phyloP scores from a whole-genome alignment of 768 basidiomycete species.

The Suillus americanus region DNA sequence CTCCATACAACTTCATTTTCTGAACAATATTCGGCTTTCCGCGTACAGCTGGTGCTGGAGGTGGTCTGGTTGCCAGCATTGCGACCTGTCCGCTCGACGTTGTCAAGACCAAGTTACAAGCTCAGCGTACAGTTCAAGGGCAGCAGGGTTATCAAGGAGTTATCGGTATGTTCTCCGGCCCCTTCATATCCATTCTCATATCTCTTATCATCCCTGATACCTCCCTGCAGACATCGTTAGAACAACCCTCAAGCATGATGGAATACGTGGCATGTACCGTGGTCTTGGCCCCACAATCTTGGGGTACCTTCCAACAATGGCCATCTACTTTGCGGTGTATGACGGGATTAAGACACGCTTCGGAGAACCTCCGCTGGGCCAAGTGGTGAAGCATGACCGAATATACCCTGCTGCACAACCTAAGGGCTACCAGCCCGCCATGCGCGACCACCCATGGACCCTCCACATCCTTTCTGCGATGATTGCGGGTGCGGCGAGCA shows the following conservation, averaged over 20 bases:
- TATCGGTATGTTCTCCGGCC: constrained; percentile 47
- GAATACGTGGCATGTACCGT: constrained; percentile 88
- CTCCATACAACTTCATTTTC: constrained; percentile 1
- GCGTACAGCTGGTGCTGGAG: constrained; percentile 83
- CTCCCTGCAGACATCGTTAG: constrained; percentile 49
- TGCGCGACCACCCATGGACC: constrained; percentile 81
- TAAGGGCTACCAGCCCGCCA: constrained; percentile 81
- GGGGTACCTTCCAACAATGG: constrained; percentile 98
- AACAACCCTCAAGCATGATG: constrained; percentile 61
- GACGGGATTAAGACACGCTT: constrained; percentile 89
- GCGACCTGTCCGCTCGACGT: constrained; percentile 98
- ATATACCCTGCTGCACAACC: constrained; percentile 82
- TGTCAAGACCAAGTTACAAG: constrained; percentile 95
- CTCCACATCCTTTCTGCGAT: constrained; percentile 94
- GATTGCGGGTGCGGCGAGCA: constrained; percentile 91
- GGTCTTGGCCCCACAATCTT: constrained; percentile 97
- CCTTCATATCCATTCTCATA: constrained; percentile 11
- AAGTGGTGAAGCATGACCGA: constrained; percentile 36
- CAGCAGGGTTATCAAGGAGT: constrained; percentile 78
- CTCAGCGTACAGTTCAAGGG: constrained; percentile 74
- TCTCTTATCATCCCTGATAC: constrained; percentile 18
- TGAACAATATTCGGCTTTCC: background rate
- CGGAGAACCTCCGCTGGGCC: constrained; percentile 61
- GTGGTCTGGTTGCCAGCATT: constrained; percentile 88
- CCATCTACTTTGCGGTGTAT: constrained; percentile 97